A percentile compares a stretch with the other conserved stretches of the same genome.
phyloP scores from a whole-genome alignment of 73 alveolate genomes.

The Strombidium stylifer region DNA sequence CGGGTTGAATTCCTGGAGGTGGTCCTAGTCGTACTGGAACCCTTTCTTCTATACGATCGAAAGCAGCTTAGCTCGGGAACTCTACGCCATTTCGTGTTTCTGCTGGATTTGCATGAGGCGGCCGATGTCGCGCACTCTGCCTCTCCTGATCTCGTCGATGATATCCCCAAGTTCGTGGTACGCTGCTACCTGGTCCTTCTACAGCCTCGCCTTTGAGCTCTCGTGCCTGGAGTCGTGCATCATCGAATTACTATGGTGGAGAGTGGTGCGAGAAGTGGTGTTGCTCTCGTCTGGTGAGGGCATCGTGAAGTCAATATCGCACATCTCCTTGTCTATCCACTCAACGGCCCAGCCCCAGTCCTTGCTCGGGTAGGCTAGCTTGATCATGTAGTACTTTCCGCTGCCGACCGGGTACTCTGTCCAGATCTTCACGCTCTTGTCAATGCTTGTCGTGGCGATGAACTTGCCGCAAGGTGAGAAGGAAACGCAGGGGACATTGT shows the following conservation, averaged over 20 bases:
- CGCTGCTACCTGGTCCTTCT: too few relatives aligned
- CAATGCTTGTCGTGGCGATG: conserved; percentile 58
- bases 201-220: too few relatives aligned
- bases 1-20: background rate
- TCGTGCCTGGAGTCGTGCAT: too few relatives aligned
- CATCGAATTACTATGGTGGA: too few relatives aligned
- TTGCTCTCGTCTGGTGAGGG: background rate
- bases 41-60: too few relatives aligned
- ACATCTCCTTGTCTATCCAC: conserved; percentile 31
- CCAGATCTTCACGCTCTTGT: conserved; percentile 48
- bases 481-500: conserved; percentile 55
- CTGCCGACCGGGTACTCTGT: background rate
- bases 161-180: too few relatives aligned
- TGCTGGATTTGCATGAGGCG: too few relatives aligned
- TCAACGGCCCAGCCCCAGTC: conserved; percentile 62
- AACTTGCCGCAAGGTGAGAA: conserved; percentile 65
- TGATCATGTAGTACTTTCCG: background rate
- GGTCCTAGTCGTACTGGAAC: background rate
- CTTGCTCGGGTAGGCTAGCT: conserved; percentile 6
- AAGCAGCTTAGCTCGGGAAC: too few relatives aligned
- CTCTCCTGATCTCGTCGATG: background rate
- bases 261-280: too few relatives aligned
- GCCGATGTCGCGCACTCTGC: background rate
- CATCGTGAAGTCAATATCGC: conserved; percentile 2
- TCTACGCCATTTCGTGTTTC: too few relatives aligned